Evolutionary conservation across 352 stramenopile species (phyloP).

Genomic region (Chrysophaeum taylorii): DNA sequence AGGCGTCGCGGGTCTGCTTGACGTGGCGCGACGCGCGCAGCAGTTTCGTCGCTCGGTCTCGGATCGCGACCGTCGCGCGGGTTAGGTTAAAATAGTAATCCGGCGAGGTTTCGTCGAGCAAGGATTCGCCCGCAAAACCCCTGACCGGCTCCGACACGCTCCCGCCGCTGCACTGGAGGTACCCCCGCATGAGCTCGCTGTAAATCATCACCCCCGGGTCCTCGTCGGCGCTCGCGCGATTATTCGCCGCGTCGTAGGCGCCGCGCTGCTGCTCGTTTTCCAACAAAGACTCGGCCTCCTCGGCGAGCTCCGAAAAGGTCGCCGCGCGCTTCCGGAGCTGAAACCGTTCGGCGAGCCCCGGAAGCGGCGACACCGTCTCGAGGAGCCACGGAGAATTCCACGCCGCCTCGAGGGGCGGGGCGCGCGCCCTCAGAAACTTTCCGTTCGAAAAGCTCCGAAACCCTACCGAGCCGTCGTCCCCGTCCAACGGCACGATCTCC

Average conservation of each 20-base stretch:
- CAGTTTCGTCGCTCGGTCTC: not conserved
- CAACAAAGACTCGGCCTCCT: not conserved
- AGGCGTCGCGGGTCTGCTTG: not conserved
- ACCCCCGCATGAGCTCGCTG: conserved; percentile 12
- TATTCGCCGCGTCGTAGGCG: not conserved
- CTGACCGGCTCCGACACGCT: not conserved
- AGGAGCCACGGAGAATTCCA: conserved; percentile 6
- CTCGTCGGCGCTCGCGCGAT: not conserved
- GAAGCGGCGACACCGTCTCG: not conserved
- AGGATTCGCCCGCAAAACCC: not conserved
- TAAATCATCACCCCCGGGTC: conserved; percentile 1
- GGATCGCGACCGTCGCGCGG: too few relatives aligned
- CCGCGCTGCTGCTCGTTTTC: not conserved
- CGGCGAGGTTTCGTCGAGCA: not conserved
- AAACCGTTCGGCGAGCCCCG: conserved; percentile 3
- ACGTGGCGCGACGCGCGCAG: not conserved
- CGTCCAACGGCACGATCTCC: conserved; percentile 4
- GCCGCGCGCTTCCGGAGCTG: not conserved
- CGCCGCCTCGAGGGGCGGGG: not conserved
- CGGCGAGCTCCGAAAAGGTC: not conserved
- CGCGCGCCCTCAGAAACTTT: not conserved
- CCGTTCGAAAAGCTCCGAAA: conserved; percentile 1
- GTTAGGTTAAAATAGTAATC: conserved; percentile 1
- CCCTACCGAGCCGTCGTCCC: not conserved
- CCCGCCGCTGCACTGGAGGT: conserved; percentile 1